A percentile compares a stretch with the other conserved stretches of the same genome.
These are phyloP conservation scores for Lathyrus sativus DNA, from an alignment of 306 rosid genomes.

Conservation along the genomic window DNA sequence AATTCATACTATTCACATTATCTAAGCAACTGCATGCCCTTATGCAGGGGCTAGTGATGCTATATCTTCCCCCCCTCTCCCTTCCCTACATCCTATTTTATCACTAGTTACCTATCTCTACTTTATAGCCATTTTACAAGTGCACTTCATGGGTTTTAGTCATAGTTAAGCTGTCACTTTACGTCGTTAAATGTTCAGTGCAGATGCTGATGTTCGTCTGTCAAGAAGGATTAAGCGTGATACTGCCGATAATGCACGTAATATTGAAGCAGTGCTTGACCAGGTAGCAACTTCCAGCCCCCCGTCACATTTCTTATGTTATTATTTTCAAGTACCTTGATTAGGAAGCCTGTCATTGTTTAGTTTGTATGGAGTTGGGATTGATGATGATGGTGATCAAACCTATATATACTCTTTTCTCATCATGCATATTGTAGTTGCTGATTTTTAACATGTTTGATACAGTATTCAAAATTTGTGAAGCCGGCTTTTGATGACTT, in stretches of 20 bases:
- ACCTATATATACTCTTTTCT: conserved; percentile 11
- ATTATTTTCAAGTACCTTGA: conserved; percentile 17
- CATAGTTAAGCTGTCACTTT: conserved; percentile 60
- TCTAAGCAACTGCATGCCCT: not conserved
- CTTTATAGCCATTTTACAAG: conserved; percentile 28
- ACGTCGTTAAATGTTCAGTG: conserved; percentile 84
- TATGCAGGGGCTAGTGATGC: conserved; percentile 26
- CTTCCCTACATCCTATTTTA: conserved; percentile 15
- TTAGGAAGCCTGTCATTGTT: conserved; percentile 18
- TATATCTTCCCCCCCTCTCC: conserved; percentile 9
- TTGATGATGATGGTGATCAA: not conserved
- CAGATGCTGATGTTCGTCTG: conserved; percentile 99
- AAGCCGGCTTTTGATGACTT: conserved; percentile 99
- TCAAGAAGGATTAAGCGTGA: conserved; percentile 98
- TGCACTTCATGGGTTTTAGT: conserved; percentile 2
- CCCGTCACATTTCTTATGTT: conserved; percentile 15
- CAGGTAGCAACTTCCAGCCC: conserved; percentile 62
- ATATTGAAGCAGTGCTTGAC: conserved; percentile 90
- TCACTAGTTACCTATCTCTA: not conserved
- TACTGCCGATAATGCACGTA: conserved; percentile 79
- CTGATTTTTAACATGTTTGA: conserved; percentile 38
- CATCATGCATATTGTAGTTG: conserved; percentile 18
- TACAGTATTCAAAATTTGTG: conserved; percentile 96
- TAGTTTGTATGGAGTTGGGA: not conserved
- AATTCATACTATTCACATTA: conserved; percentile 18